phyloP scores from a whole-genome alignment of 306 rosid genomes.

The Vigna nakashimae region DNA sequence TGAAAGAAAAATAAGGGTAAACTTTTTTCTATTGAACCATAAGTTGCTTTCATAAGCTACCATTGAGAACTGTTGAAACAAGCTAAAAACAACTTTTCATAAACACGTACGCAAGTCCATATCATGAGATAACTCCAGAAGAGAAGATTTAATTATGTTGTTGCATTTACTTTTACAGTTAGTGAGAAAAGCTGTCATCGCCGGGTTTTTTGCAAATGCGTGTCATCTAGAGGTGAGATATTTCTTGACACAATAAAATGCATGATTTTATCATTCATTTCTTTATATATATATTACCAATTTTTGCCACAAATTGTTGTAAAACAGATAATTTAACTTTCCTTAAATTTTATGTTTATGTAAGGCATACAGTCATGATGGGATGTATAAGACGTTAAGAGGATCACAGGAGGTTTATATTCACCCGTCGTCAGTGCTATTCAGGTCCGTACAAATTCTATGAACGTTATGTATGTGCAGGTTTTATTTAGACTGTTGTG shows the following conservation, averaged over 20 bases:
- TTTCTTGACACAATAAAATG: slow-evolving; percentile 27
- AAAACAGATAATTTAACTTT: slow-evolving; percentile 24
- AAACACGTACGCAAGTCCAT: background rate
- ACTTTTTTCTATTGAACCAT: background rate
- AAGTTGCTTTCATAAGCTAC: background rate
- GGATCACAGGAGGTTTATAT: slow-evolving; percentile 89
- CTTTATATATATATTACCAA: background rate
- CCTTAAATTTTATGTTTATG: slow-evolving; percentile 30
- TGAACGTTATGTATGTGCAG: slow-evolving; percentile 15
- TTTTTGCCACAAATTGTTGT: slow-evolving; percentile 1
- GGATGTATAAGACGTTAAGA: slow-evolving; percentile 85
- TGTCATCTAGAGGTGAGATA: slow-evolving; percentile 76
- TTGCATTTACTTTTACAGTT: slow-evolving; percentile 52
- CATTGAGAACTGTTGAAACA: background rate
- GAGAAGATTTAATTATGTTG: background rate
- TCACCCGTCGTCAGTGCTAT: slow-evolving; percentile 91
- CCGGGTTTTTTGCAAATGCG: slow-evolving; percentile 84
- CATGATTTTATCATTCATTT: slow-evolving; percentile 30
- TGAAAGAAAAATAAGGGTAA: background rate
- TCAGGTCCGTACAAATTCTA: slow-evolving; percentile 65
- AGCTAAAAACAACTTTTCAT: background rate
- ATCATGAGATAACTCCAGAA: background rate
- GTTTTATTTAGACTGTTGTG: slow-evolving; percentile 15
- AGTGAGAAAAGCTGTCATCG: slow-evolving; percentile 82
- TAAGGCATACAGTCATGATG: slow-evolving; percentile 82